These are phyloP conservation scores for Seiridium unicorne DNA, from an alignment of 2,329 filamentous ascomycete species.

Conservation along the genomic window DNA sequence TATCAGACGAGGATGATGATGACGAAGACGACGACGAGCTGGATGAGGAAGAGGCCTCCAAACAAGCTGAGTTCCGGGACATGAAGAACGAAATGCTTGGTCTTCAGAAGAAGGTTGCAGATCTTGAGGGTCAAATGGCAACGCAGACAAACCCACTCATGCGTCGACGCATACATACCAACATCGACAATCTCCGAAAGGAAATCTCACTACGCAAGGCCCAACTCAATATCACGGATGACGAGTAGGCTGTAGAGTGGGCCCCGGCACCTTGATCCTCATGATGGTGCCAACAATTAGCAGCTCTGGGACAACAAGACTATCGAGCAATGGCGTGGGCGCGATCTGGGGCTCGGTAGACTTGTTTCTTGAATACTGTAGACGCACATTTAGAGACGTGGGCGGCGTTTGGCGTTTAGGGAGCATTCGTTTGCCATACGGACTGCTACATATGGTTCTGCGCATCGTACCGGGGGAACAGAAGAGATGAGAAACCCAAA, in stretches of 20 bases:
- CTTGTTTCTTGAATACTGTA: not conserved
- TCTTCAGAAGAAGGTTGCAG: conserved; percentile 53
- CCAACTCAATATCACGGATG: conserved; percentile 26
- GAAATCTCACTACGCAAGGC: conserved; percentile 34
- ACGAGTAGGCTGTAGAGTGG: conserved; percentile 21
- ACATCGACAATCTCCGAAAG: conserved; percentile 44
- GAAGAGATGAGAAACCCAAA: not conserved
- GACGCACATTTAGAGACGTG: not conserved
- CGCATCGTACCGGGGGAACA: too few relatives aligned
- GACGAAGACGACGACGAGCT: conserved; percentile 52
- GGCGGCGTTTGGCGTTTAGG: not conserved
- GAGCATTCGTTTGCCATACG: not conserved
- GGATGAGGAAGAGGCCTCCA: conserved; percentile 52
- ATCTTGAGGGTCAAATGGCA: conserved; percentile 45
- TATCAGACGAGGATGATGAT: conserved; percentile 48
- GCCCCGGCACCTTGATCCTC: not conserved
- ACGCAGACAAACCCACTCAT: conserved; percentile 46
- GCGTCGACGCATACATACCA: conserved; percentile 46
- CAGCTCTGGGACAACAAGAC: not conserved
- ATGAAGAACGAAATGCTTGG: conserved; percentile 51
- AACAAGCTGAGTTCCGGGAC: conserved; percentile 52
- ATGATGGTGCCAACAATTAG: too few relatives aligned
- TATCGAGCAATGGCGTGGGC: not conserved
- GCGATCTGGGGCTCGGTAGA: not conserved
- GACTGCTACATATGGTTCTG: too few relatives aligned